phyloP scores from a whole-genome alignment of 73 alveolate species.

The Blepharisma japonicum region DNA sequence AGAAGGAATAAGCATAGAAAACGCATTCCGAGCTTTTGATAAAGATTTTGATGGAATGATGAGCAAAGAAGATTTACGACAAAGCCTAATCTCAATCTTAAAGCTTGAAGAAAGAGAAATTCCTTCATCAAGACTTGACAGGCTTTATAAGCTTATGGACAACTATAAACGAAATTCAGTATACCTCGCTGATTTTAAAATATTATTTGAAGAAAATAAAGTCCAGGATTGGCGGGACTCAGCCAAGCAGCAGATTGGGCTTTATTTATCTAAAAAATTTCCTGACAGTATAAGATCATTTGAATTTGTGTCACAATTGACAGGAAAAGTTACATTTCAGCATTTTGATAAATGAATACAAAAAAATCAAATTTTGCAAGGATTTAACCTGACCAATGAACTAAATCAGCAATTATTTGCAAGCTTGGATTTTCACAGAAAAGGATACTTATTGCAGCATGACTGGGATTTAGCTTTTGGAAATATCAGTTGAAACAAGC shows the following conservation, averaged over 20 bases:
- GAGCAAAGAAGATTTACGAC: constrained; percentile 57
- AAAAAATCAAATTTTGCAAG: constrained; percentile 58
- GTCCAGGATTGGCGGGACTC: constrained; percentile 35
- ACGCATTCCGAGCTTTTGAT: constrained; percentile 75
- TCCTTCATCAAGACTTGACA: constrained; percentile 55
- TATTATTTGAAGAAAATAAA: constrained; percentile 61
- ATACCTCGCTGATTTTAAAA: constrained; percentile 67
- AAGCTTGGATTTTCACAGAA: constrained; percentile 75
- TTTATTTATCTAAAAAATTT: constrained; percentile 37
- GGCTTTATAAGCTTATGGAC: constrained; percentile 78
- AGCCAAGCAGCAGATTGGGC: constrained; percentile 31
- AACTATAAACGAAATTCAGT: constrained; percentile 66
- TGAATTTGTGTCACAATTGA: constrained; percentile 33
- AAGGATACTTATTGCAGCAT: constrained; percentile 69
- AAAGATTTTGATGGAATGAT: constrained; percentile 82
- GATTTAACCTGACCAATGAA: constrained; percentile 72
- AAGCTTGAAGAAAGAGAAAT: constrained; percentile 49
- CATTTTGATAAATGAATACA: constrained; percentile 59
- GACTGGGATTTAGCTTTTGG: constrained; percentile 76
- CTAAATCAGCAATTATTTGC: constrained; percentile 64
- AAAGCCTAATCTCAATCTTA: constrained; percentile 50
- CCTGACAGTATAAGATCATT: constrained; percentile 31
- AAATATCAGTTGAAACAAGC: constrained; percentile 55
- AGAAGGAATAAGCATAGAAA: constrained; percentile 66
- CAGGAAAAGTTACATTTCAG: constrained; percentile 35